Conservation (phyloP, 345 rosid species). For the Salix suchowensis region DNA sequence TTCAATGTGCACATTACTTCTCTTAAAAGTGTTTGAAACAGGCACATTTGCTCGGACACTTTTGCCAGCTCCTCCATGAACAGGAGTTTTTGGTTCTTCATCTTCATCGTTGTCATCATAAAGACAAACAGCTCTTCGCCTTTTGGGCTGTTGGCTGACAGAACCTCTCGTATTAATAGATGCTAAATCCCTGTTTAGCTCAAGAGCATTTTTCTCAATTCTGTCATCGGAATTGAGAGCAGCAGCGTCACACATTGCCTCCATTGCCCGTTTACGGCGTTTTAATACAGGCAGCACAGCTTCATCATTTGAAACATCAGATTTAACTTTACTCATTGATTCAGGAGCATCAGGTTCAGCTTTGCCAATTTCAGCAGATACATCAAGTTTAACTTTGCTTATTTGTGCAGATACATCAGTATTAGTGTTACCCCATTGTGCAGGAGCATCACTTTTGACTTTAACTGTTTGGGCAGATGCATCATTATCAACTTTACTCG, state of each 20-base stretch:
- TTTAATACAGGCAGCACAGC: constrained; percentile 50
- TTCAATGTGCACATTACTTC: constrained; percentile 17
- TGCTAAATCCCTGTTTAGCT: constrained; percentile 35
- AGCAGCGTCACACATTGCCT: constrained; percentile 54
- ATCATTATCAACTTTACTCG: constrained; percentile 11
- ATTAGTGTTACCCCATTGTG: constrained; percentile 17
- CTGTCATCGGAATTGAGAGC: constrained; percentile 38
- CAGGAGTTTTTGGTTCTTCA: constrained; percentile 74
- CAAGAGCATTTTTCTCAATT: constrained; percentile 33
- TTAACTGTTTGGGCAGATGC: not conserved
- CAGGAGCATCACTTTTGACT: constrained; percentile 10
- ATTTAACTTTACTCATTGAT: not conserved
- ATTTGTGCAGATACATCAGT: constrained; percentile 14
- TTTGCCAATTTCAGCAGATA: not conserved
- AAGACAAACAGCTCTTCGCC: constrained; percentile 71
- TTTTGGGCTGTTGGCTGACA: constrained; percentile 44
- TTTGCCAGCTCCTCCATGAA: constrained; percentile 52
- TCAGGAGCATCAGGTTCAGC: constrained; percentile 9
- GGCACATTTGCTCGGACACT: constrained; percentile 29
- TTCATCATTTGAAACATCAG: constrained; percentile 40
- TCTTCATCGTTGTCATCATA: constrained; percentile 61
- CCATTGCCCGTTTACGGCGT: constrained; percentile 52
- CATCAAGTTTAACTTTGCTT: constrained; percentile 16
- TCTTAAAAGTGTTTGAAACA: constrained; percentile 32
- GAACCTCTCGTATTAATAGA: constrained; percentile 32